Evolutionary conservation across 1,139 yeast genomes (phyloP).

Genomic region (Kodamaea sp.): DNA sequence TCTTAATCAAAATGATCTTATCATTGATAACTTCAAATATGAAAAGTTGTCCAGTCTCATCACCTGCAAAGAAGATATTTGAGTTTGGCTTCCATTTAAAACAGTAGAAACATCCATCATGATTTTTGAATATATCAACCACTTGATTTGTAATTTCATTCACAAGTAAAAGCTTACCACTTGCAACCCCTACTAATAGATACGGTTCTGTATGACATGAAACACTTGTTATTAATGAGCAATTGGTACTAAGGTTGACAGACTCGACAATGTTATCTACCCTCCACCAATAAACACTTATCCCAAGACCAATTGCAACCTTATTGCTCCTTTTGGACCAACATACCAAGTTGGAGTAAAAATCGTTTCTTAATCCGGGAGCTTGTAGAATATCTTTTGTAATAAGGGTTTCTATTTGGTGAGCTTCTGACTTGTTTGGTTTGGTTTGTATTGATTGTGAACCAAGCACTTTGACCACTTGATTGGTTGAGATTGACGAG

Average conservation of each 20-base stretch:
- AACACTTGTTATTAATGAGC: slow-evolving; percentile 51
- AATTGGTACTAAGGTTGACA: slow-evolving; percentile 23
- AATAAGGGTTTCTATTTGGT: slow-evolving; percentile 3
- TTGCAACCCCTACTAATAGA: slow-evolving; percentile 51
- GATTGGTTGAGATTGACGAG: slow-evolving; percentile 14
- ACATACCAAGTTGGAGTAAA: slow-evolving; percentile 70
- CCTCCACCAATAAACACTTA: slow-evolving; percentile 65
- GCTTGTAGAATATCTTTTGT: slow-evolving; percentile 54
- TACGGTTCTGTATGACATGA: slow-evolving; percentile 48
- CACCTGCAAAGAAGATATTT: slow-evolving; percentile 56
- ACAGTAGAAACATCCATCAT: slow-evolving; percentile 49
- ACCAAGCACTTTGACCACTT: slow-evolving; percentile 10
- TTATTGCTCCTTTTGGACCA: slow-evolving; percentile 59
- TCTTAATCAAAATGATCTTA: slow-evolving; percentile 12
- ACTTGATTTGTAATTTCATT: slow-evolving; percentile 16
- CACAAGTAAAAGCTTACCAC: slow-evolving; percentile 26
- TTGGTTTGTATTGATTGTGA: background rate
- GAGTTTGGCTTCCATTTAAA: slow-evolving; percentile 57
- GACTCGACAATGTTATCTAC: slow-evolving; percentile 43
- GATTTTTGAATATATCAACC: slow-evolving; percentile 28
- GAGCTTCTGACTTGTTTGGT: background rate
- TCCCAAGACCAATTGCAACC: slow-evolving; percentile 68
- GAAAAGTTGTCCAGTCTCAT: slow-evolving; percentile 60
- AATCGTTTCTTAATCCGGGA: slow-evolving; percentile 74
- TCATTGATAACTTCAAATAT: slow-evolving; percentile 33